A percentile compares a stretch with the other conserved stretches of the same genome.
phyloP scores from a whole-genome alignment of 306 rosid species.

The Rosa rugosa region DNA sequence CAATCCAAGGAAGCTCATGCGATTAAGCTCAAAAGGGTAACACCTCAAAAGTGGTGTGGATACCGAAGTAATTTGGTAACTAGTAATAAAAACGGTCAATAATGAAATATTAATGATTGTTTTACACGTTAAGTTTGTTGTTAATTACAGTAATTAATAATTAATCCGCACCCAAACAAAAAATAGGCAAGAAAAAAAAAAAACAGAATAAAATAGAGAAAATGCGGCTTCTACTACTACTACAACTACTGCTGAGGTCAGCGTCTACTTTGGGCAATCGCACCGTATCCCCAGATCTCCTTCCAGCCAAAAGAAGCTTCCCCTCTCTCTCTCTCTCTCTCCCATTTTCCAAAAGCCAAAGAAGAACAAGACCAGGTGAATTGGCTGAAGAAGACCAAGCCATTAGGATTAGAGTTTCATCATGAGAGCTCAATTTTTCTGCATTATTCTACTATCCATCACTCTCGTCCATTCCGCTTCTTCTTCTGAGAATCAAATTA shows the following conservation, averaged over 20 bases:
- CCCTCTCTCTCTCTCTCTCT: conserved; percentile 7
- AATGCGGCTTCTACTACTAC: conserved; percentile 25
- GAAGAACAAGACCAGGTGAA: conserved; percentile 45
- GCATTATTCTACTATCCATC: conserved; percentile 24
- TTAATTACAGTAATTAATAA: background rate
- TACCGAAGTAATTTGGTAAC: background rate
- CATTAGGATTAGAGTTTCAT: conserved; percentile 30
- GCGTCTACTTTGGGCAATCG: conserved; percentile 42
- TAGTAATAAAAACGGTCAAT: background rate
- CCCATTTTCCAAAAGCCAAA: background rate
- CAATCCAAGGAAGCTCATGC: background rate
- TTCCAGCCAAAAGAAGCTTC: conserved; percentile 60
- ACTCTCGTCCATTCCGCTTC: conserved; percentile 8
- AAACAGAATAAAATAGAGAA: conserved; percentile 7
- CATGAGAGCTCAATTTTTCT: conserved; percentile 37
- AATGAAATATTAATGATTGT: background rate
- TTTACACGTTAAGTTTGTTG: background rate
- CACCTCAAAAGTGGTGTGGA: background rate
- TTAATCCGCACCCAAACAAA: background rate
- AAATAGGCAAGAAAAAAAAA: background rate
- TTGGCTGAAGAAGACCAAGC: conserved; percentile 28
- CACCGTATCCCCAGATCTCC: conserved; percentile 51
- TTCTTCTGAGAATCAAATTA: conserved; percentile 6
- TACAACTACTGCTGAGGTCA: conserved; percentile 40
- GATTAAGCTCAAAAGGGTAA: background rate